These are phyloP conservation scores for Neofusicoccum kwambonambiense DNA, from an alignment of 2,329 filamentous ascomycete species.

Conservation along the genomic window DNA sequence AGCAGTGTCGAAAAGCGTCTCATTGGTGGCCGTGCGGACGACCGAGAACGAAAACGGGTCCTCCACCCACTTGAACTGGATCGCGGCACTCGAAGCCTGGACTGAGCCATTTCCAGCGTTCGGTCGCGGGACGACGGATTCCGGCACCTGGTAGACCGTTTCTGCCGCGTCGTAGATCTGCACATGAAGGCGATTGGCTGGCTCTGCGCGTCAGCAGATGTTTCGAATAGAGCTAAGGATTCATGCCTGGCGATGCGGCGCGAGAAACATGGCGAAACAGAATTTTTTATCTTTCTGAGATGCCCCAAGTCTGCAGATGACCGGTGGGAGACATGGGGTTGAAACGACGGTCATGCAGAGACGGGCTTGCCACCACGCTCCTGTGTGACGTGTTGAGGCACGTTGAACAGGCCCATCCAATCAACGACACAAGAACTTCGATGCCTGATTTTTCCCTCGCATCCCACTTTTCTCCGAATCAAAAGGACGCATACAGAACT, in stretches of 20 bases:
- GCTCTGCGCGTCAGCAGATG: not conserved
- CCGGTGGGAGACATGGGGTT: not conserved
- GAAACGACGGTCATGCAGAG: not conserved
- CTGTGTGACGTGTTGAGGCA: not conserved
- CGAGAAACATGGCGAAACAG: not conserved
- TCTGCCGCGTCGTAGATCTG: conserved; percentile 70
- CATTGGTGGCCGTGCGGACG: conserved; percentile 55
- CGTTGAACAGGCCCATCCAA: not conserved
- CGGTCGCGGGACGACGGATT: conserved; percentile 65
- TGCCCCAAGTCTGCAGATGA: not conserved
- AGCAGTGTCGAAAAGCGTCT: conserved; percentile 69
- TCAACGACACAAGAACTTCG: not conserved
- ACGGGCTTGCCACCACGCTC: not conserved
- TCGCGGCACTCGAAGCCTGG: conserved; percentile 39
- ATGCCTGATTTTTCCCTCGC: not conserved
- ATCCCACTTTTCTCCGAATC: not conserved
- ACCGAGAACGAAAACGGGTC: conserved; percentile 69
- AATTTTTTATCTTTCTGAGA: not conserved
- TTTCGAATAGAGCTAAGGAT: conserved; percentile 20
- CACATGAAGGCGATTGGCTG: conserved; percentile 69
- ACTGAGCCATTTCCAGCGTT: conserved; percentile 34
- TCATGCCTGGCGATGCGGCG: not conserved
- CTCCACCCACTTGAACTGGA: conserved; percentile 55
- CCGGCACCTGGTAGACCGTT: conserved; percentile 72
- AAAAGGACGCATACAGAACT: not conserved